Conservation (phyloP, 1,139 yeast genomes). For the Sugiyamaella pinicola region DNA sequence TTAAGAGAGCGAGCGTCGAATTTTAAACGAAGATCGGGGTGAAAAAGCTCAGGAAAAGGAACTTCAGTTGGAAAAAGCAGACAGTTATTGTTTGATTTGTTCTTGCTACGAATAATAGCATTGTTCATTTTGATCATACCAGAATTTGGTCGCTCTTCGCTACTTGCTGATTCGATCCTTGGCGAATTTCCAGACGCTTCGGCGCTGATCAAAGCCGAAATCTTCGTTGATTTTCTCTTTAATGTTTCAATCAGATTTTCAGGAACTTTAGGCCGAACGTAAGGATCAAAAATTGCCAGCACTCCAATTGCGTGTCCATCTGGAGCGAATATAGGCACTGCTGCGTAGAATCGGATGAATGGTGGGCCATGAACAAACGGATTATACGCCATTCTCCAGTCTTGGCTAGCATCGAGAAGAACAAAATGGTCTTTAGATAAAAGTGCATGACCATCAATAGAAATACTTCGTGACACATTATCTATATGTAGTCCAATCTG, state of each 20-base stretch:
- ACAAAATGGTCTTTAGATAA: constrained; percentile 58
- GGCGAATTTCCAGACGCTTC: constrained; percentile 24
- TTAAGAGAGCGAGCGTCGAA: constrained; percentile 27
- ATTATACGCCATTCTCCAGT: constrained; percentile 65
- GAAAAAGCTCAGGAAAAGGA: constrained; percentile 20
- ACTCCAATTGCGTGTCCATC: constrained; percentile 56
- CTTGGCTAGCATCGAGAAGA: constrained; percentile 59
- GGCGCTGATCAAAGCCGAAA: constrained; percentile 49
- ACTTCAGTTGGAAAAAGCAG: not conserved
- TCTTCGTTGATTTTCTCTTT: constrained; percentile 46
- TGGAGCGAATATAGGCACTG: constrained; percentile 55
- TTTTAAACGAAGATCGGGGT: constrained; percentile 21
- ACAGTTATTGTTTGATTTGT: not conserved
- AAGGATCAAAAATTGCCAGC: constrained; percentile 60
- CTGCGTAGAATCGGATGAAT: constrained; percentile 59
- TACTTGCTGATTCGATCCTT: constrained; percentile 27
- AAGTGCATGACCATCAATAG: constrained; percentile 68
- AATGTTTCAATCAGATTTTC: constrained; percentile 45
- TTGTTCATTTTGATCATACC: not conserved
- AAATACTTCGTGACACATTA: constrained; percentile 51
- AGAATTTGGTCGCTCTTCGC: not conserved
- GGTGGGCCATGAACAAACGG: constrained; percentile 69
- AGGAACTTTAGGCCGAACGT: constrained; percentile 47
- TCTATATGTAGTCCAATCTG: constrained; percentile 48
- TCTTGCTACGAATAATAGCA: not conserved